These are phyloP conservation scores for Colletotrichum noveboracense DNA, from an alignment of 2,329 filamentous ascomycete species.

Conservation along the genomic window DNA sequence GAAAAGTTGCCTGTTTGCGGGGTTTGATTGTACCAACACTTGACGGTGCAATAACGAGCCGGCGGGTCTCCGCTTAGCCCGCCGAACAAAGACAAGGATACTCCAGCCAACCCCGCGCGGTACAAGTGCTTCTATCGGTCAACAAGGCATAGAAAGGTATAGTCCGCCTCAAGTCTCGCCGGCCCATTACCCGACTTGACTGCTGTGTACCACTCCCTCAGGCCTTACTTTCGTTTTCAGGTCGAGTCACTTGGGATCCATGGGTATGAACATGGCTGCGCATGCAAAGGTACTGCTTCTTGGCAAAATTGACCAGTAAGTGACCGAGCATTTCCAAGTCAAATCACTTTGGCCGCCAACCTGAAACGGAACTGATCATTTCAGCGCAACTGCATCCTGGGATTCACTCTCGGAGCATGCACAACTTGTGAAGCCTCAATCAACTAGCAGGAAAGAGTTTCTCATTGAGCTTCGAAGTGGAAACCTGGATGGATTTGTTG, in stretches of 20 bases:
- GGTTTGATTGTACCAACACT: neutral
- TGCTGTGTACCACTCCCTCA: neutral
- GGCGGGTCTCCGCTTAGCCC: neutral
- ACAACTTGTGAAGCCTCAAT: neutral
- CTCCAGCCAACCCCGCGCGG: neutral
- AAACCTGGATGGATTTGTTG: neutral
- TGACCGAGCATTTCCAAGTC: neutral
- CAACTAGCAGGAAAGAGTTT: neutral
- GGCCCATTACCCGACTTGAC: neutral
- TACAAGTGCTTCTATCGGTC: neutral
- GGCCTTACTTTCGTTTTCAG: neutral
- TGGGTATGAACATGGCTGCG: neutral
- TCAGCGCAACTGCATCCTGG: neutral
- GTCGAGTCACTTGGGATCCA: neutral
- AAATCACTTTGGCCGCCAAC: neutral
- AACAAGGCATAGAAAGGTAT: neutral
- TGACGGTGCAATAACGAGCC: neutral
- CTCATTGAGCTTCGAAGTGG: neutral
- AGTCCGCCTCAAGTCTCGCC: neutral
- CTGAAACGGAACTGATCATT: neutral
- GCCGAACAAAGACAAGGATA: neutral
- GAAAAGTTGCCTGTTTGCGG: neutral
- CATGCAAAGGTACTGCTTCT: neutral
- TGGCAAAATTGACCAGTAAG: neutral
- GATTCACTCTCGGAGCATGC: neutral